Conservation (phyloP, 768 basidiomycete species). For the Rhodotorula kratochvilovae region DNA sequence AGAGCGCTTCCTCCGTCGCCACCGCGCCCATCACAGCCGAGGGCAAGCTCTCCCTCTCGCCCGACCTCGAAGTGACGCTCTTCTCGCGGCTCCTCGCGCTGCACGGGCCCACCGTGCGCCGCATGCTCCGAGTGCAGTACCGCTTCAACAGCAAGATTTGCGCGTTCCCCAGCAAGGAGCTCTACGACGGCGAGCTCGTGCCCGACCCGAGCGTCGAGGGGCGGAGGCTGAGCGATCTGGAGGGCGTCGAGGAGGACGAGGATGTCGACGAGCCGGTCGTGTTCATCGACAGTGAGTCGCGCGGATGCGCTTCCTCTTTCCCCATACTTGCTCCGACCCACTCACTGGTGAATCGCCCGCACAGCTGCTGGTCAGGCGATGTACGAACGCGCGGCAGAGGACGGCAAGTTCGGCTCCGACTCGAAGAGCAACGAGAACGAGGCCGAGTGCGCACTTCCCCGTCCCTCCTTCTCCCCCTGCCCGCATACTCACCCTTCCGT, state of each 20-base stretch:
- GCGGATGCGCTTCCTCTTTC: no score
- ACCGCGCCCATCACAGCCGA: not conserved
- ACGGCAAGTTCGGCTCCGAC: constrained; percentile 49
- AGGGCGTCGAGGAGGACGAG: constrained; percentile 67
- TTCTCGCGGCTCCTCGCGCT: constrained; percentile 87
- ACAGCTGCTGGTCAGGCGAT: constrained; percentile 41
- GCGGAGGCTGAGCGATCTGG: constrained; percentile 52
- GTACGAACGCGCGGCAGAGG: constrained; percentile 65
- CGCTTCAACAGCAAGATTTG: constrained; percentile 46
- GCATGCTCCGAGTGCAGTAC: constrained; percentile 86
- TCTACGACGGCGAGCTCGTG: constrained; percentile 37
- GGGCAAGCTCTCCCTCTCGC: constrained; percentile 56
- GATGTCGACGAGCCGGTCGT: constrained; percentile 70
- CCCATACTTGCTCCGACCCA: not conserved
- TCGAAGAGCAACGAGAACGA: constrained; percentile 94
- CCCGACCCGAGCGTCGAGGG: constrained; percentile 16
- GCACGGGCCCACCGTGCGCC: constrained; percentile 76
- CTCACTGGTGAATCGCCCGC: no score
- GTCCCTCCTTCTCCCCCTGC: not conserved
- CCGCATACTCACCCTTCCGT: no score
- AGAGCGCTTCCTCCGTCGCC: not conserved
- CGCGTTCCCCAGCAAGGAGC: constrained; percentile 33
- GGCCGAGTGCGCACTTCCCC: constrained; percentile 59
- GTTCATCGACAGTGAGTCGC: constrained; percentile 69
- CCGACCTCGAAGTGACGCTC: constrained; percentile 76